A percentile compares a stretch with the other conserved stretches of the same genome.
Conservation (phyloP, 352 stramenopile genomes). For the Elongisporangium undulatum region DNA sequence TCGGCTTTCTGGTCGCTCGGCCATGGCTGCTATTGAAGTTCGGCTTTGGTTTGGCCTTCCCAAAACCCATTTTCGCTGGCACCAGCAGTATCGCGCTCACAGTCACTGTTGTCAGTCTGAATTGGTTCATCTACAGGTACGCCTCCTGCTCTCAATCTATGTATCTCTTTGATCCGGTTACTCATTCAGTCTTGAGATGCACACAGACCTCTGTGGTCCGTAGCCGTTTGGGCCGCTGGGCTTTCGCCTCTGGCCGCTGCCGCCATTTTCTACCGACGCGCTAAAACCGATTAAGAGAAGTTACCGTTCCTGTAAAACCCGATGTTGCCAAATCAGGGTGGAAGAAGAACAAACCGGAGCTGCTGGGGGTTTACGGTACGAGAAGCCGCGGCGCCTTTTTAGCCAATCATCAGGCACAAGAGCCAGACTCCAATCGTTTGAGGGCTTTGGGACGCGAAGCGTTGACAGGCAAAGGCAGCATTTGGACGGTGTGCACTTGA, state of each 20-base stretch:
- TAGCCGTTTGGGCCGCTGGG: slow-evolving; percentile 24
- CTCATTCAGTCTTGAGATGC: neutral
- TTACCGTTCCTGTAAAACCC: neutral
- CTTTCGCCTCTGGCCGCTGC: slow-evolving; percentile 18
- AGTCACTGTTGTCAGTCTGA: slow-evolving; percentile 35
- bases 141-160: neutral
- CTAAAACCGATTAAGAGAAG: neutral
- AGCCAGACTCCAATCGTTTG: slow-evolving; percentile 45
- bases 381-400: slow-evolving; percentile 5
- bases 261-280: neutral
- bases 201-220: slow-evolving; percentile 44
- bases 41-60: slow-evolving; percentile 3
- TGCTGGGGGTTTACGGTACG: too few species aligned
- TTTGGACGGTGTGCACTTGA: slow-evolving; percentile 1
- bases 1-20: slow-evolving; percentile 59
- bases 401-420: slow-evolving; percentile 18
- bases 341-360: neutral
- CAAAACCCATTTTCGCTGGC: slow-evolving; percentile 20
- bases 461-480: slow-evolving; percentile 7
- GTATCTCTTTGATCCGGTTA: neutral
- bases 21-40: slow-evolving; percentile 25
- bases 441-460: slow-evolving; percentile 8
- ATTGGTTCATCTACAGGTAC: slow-evolving; percentile 53
- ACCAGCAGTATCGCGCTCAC: slow-evolving; percentile 43
- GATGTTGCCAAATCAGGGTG: neutral